Base-by-base conservation (phyloP, 495 filamentous ascomycete species). In the Penicillium antarcticum region DNA sequence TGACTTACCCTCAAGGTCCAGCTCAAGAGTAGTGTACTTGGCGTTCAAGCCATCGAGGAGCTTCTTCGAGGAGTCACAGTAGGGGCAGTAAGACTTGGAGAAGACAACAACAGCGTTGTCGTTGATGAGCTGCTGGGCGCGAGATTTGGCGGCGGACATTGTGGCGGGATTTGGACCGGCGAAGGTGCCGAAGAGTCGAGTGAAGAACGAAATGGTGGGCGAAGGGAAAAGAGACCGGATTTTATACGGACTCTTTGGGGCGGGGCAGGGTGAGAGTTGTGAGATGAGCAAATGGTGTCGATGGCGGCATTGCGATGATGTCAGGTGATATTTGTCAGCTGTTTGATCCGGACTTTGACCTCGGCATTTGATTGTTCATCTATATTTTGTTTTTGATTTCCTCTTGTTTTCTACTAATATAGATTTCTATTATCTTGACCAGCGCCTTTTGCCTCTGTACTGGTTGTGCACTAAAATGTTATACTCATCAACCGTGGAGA, bases 41-140 rank as follows among this genome's bases (percentile, higher is more conserved):
- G 89, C 91, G 56, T 83, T 82, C 51, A 81, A 41, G 33, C 83
- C 71, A 57, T 72, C 78, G 58, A 99, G 77, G 33, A 90, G 75
- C 9, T 68, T 44, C 83, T 97, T 97, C 55, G 84, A 82, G 46
- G 91, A 79, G 26, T 66, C 73, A 79, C 92, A 97, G 82, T 95
- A 92, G n/a, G 92, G 92, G 80, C 94, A 99, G 74, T 87, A 96
- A 12, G 86, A 89, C 75, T 99, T 99, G 68, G 83, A 88, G 81
- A 98, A 98, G 57, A 98, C 87, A 53, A 92, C 89, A 62, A 97
- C 94, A 53, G 84, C 78, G 72, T 97, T 92, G 57, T 96, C 87
- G 65, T 96, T 81, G 64, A 99, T 96, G 72, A 97, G 84, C 53
- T 62, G 64, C 71, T 96, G 86, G 39, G 89, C 91, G 69, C 92